phyloP scores from a whole-genome alignment of 2,329 filamentous ascomycete species.

The Penicillium sp. region DNA sequence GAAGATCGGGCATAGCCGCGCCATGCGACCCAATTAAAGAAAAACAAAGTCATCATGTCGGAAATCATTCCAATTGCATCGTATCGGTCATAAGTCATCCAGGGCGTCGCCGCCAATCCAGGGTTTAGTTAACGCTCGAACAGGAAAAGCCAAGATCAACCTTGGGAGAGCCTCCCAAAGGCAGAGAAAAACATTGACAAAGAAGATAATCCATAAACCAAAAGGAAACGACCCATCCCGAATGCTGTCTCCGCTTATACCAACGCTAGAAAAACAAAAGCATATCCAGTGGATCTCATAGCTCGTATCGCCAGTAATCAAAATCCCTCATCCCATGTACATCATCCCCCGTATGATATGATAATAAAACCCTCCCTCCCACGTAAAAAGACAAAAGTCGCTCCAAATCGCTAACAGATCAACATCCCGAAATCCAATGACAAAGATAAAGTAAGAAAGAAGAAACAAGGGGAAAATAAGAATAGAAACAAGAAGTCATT shows the following conservation, averaged over 20 bases:
- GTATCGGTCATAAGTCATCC: slow-evolving; percentile 10
- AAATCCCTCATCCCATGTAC: slow-evolving; percentile 3
- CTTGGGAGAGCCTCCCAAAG: neutral
- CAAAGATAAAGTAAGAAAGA: slow-evolving; percentile 1
- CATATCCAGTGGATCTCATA: slow-evolving; percentile 9
- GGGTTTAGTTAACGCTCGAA: slow-evolving; percentile 8
- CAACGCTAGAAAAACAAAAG: slow-evolving; percentile 3
- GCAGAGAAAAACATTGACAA: neutral
- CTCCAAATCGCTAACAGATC: slow-evolving; percentile 16
- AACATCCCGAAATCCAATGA: slow-evolving; percentile 4
- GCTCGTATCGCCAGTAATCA: slow-evolving; percentile 9
- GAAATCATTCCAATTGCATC: slow-evolving; percentile 4
- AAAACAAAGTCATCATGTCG: neutral
- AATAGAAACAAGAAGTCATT: neutral
- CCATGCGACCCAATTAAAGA: slow-evolving; percentile 1
- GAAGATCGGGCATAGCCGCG: neutral
- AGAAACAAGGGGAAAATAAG: slow-evolving; percentile 1
- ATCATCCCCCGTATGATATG: slow-evolving; percentile 7
- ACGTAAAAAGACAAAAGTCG: slow-evolving; percentile 15
- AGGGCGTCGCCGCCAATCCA: slow-evolving; percentile 19
- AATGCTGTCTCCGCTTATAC: neutral
- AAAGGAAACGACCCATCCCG: neutral
- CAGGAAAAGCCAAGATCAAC: slow-evolving; percentile 1
- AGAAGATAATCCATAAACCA: neutral
- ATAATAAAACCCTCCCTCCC: slow-evolving; percentile 6